These are phyloP conservation scores for Grosmannia huntii DNA, from an alignment of 2,329 filamentous ascomycete genomes.

Conservation along the genomic window DNA sequence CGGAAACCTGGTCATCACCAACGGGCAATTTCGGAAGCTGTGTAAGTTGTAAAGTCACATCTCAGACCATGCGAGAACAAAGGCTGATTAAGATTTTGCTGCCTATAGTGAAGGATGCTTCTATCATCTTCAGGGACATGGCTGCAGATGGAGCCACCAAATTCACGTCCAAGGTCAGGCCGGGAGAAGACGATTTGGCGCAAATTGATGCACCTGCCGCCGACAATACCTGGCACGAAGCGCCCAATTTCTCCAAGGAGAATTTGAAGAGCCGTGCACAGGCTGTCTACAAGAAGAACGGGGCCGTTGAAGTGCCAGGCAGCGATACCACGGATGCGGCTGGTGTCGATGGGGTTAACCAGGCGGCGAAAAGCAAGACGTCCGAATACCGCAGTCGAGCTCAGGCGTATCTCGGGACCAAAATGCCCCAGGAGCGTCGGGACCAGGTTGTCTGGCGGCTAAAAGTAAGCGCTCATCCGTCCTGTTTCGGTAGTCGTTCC, in stretches of 20 bases:
- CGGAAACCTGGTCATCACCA: conserved; percentile 81
- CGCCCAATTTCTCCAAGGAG: conserved; percentile 60
- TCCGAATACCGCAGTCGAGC: conserved; percentile 29
- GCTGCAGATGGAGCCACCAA: conserved; percentile 79
- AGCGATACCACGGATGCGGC: conserved; percentile 39
- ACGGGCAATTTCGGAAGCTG: conserved; percentile 90
- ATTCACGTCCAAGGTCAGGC: conserved; percentile 62
- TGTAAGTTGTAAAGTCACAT: conserved; percentile 37
- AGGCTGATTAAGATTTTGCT: neutral
- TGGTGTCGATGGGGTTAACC: conserved; percentile 42
- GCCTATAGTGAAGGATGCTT: conserved; percentile 56
- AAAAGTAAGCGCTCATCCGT: conserved; percentile 30
- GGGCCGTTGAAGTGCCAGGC: conserved; percentile 26
- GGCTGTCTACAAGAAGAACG: conserved; percentile 41
- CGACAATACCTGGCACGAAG: conserved; percentile 90
- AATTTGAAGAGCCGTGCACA: conserved; percentile 57
- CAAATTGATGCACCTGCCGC: conserved; percentile 75
- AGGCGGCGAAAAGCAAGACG: conserved; percentile 27
- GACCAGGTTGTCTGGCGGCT: conserved; percentile 85
- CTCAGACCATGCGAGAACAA: too few relatives aligned
- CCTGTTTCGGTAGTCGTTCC: neutral
- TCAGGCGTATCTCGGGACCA: conserved; percentile 67
- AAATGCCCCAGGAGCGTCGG: conserved; percentile 84
- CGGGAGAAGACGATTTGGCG: conserved; percentile 60
- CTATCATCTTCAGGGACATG: conserved; percentile 74